These are phyloP conservation scores for Bipolaris cookei DNA, from an alignment of 2,329 filamentous ascomycete genomes.

Conservation along the genomic window DNA sequence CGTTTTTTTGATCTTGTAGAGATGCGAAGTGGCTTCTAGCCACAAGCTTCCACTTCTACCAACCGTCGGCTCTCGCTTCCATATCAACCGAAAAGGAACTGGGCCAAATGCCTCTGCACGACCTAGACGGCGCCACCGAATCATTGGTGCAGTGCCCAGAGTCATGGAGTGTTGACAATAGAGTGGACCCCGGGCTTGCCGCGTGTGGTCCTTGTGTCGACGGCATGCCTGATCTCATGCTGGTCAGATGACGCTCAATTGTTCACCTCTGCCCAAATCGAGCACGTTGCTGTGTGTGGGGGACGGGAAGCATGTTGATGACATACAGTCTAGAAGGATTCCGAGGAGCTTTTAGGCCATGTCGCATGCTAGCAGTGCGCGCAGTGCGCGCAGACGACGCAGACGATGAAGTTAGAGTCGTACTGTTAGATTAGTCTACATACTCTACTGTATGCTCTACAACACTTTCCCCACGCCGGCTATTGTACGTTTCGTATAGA, in stretches of 20 bases:
- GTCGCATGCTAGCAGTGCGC: background rate
- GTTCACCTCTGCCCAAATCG: slow-evolving; percentile 6
- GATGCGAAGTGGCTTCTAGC: background rate
- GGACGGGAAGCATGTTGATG: slow-evolving; percentile 1
- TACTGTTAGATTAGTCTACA: background rate
- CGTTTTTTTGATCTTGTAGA: background rate
- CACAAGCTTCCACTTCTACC: slow-evolving; percentile 8
- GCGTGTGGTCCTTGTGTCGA: slow-evolving; percentile 4
- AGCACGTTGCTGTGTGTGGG: slow-evolving; percentile 4
- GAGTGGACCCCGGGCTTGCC: slow-evolving; percentile 5
- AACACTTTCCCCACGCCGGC: background rate
- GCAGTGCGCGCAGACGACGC: background rate
- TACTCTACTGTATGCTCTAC: background rate
- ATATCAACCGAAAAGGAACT: background rate
- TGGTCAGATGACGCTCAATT: slow-evolving; percentile 17
- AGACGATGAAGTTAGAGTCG: background rate
- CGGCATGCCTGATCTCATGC: slow-evolving; percentile 9
- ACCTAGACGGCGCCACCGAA: slow-evolving; percentile 14
- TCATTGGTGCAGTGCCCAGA: slow-evolving; percentile 9
- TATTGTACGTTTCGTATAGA: slow-evolving; percentile 8
- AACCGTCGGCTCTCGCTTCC: slow-evolving; percentile 4
- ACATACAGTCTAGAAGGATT: slow-evolving; percentile 2
- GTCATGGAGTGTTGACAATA: slow-evolving; percentile 1
- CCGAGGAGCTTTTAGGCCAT: background rate
- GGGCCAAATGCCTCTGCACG: slow-evolving; percentile 3